These are phyloP conservation scores for Alternaria ethzedia DNA, from an alignment of 2,329 filamentous ascomycete species.

Conservation along the genomic window DNA sequence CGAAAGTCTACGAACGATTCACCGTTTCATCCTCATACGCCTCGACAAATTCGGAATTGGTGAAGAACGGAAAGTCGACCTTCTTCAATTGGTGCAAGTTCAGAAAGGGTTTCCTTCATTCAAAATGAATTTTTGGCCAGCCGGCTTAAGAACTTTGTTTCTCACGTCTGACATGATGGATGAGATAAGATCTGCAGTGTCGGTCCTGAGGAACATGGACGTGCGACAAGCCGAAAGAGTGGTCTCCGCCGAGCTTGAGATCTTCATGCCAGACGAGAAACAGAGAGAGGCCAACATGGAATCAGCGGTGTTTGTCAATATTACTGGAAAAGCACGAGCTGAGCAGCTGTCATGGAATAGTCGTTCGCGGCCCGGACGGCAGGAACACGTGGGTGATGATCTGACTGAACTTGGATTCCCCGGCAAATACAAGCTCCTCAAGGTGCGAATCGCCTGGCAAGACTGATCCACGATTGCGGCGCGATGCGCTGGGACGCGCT, in stretches of 20 bases:
- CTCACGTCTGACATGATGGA: neutral
- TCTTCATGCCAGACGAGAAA: neutral
- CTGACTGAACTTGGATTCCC: neutral
- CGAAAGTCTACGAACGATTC: neutral
- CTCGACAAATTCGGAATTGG: neutral
- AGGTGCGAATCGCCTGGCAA: neutral
- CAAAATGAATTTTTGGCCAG: neutral
- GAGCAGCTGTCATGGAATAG: neutral
- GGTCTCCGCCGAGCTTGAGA: neutral
- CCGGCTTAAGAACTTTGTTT: fast-evolving
- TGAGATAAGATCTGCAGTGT: neutral
- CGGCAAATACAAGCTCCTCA: neutral
- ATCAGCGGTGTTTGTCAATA: neutral
- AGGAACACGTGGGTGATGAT: neutral
- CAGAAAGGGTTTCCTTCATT: neutral
- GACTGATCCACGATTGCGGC: neutral
- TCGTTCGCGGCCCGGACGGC: neutral
- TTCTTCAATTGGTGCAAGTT: neutral
- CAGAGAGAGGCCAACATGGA: neutral
- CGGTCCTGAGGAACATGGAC: neutral
- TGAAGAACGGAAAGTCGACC: neutral
- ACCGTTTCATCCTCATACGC: neutral
- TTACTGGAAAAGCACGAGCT: neutral
- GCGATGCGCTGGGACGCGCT: neutral
- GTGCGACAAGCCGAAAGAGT: neutral